phyloP scores from a whole-genome alignment of 257 asterid species.

The Salvia splendens region DNA sequence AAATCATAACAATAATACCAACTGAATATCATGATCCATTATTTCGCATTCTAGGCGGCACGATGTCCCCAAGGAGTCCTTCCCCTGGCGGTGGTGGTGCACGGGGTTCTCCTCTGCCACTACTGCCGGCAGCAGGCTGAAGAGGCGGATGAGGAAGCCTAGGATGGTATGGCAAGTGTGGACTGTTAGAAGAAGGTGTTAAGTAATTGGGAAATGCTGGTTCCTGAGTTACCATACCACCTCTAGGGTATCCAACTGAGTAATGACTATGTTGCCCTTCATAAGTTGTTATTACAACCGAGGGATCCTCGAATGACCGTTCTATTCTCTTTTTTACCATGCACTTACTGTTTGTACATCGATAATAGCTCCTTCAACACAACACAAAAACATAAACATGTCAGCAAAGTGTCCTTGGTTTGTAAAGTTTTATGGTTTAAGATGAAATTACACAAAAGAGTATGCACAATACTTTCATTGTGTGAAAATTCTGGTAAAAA shows the following conservation, averaged over 20 bases:
- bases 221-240: conserved; percentile 29
- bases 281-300: conserved; percentile 79
- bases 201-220: too few relatives aligned
- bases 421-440: too few relatives aligned
- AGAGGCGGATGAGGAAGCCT: conserved; percentile 17
- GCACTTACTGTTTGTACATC: conserved; percentile 87
- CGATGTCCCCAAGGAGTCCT: conserved; percentile 86
- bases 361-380: conserved; percentile 77
- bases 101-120: too few relatives aligned
- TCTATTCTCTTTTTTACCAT: conserved; percentile 84
- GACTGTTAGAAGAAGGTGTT: too few relatives aligned
- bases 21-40: background rate
- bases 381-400: too few relatives aligned
- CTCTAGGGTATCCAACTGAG: conserved; percentile 64
- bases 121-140: too few relatives aligned
- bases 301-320: conserved; percentile 66
- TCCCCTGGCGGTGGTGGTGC: background rate
- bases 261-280: conserved; percentile 89
- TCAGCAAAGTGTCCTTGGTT: too few relatives aligned
- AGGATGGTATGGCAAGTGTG: conserved; percentile 3
- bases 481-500: background rate
- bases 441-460: background rate
- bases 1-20: too few relatives aligned
- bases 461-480: too few relatives aligned
- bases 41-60: conserved; percentile 60